Conservation (phyloP, 345 rosid genomes). For the Orychophragmus violaceus region DNA sequence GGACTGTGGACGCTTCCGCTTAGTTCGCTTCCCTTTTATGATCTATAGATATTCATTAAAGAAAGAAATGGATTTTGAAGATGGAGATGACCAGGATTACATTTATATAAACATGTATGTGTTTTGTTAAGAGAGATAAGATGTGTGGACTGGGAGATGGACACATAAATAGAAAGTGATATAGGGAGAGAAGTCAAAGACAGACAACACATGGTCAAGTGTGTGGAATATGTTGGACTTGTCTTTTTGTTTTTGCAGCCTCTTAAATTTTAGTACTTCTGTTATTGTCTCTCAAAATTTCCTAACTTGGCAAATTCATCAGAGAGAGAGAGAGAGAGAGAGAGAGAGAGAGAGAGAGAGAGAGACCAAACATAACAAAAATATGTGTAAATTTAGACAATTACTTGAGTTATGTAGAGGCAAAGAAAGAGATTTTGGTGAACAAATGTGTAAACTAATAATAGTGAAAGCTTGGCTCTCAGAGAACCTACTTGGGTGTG, state of each 20-base stretch:
- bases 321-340: constrained; percentile 21
- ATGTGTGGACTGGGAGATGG: constrained; percentile 28
- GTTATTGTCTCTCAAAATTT: constrained; percentile 29
- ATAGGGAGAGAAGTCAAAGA: constrained; percentile 35
- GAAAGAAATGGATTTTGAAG: too few species aligned
- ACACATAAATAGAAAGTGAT: constrained; percentile 32
- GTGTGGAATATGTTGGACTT: constrained; percentile 38
- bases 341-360: constrained; percentile 9
- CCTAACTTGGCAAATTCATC: constrained; percentile 34
- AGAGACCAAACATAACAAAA: background rate
- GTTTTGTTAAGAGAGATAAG: constrained; percentile 18
- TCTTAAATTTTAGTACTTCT: constrained; percentile 34
- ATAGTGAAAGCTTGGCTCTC: constrained; percentile 53
- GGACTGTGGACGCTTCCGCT: constrained; percentile 61
- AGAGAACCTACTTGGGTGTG: constrained; percentile 47
- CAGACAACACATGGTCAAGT: constrained; percentile 34
- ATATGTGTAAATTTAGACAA: constrained; percentile 30
- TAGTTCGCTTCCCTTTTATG: constrained; percentile 87
- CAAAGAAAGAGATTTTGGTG: constrained; percentile 6
- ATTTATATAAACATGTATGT: constrained; percentile 6
- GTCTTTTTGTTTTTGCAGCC: constrained; percentile 30
- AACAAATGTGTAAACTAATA: constrained; percentile 2
- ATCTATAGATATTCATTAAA: too few species aligned
- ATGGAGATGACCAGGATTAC: constrained; percentile 20
- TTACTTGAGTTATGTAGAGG: constrained; percentile 17